phyloP scores from a whole-genome alignment of 331 rosid genomes.

The Malus hybrid region DNA sequence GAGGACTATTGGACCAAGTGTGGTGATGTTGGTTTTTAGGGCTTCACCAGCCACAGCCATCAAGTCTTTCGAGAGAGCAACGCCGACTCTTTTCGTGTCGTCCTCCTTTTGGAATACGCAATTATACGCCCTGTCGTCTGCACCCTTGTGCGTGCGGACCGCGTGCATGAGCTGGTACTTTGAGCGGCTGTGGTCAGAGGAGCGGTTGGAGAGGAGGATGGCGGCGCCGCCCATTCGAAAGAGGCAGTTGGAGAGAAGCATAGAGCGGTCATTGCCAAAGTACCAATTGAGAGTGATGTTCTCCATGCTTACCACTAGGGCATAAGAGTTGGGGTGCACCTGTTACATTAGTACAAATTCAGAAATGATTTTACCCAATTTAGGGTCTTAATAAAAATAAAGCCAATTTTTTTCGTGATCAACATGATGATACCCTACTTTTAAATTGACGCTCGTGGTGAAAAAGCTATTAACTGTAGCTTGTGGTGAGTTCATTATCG shows the following conservation, averaged over 20 bases:
- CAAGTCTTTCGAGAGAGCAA: constrained; percentile 73
- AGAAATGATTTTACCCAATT: neutral
- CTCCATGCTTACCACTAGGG: constrained; percentile 93
- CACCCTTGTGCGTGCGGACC: constrained; percentile 79
- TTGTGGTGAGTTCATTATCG: too few relatives aligned
- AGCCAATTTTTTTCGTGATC: too few relatives aligned
- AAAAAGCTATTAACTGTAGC: too few relatives aligned
- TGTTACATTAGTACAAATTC: neutral
- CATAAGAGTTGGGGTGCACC: constrained; percentile 83
- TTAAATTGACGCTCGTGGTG: too few relatives aligned
- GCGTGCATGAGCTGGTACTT: constrained; percentile 87
- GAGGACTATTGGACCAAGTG: constrained; percentile 80
- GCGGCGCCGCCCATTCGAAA: constrained; percentile 91
- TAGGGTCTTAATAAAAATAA: neutral
- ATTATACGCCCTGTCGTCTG: constrained; percentile 57
- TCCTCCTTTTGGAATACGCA: constrained; percentile 89
- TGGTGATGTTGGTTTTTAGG: constrained; percentile 81
- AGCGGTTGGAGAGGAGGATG: constrained; percentile 60
- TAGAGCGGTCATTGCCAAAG: constrained; percentile 77
- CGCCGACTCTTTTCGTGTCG: constrained; percentile 50
- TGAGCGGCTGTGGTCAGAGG: constrained; percentile 39
- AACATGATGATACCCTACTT: too few relatives aligned
- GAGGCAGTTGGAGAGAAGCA: constrained; percentile 85
- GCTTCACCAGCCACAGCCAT: constrained; percentile 96
- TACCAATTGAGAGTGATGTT: constrained; percentile 95